Evolutionary conservation across 2,329 filamentous ascomycete genomes (phyloP).

Genomic region (Verticillium isaacii): DNA sequence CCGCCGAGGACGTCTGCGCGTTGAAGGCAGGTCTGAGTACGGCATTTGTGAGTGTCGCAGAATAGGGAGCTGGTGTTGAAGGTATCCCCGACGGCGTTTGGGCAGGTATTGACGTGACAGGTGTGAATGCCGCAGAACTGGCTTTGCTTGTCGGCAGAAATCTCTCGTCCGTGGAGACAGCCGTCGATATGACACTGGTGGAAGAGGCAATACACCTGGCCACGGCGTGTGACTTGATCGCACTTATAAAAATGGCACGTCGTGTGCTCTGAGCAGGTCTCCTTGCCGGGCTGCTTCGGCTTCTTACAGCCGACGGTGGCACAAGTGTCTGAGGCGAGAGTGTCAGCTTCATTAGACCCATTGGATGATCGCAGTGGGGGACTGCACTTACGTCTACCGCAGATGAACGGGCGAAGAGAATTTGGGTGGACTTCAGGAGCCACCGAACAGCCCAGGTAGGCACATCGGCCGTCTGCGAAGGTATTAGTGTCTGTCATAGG

Average conservation of each 20-base stretch:
- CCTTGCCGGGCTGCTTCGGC: background rate
- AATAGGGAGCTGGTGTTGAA: background rate
- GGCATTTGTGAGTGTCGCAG: background rate
- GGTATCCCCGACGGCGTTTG: background rate
- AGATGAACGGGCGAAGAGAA: background rate
- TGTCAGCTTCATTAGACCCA: too few species aligned
- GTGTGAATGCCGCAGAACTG: background rate
- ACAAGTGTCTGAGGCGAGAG: background rate
- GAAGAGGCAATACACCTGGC: background rate
- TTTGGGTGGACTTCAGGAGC: background rate
- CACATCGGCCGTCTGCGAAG: background rate
- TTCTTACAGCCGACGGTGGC: background rate
- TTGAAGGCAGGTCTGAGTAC: background rate
- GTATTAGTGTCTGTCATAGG: background rate
- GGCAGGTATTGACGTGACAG: background rate
- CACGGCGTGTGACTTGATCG: background rate
- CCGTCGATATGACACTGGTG: background rate
- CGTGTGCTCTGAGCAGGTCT: background rate
- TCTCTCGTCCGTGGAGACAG: background rate
- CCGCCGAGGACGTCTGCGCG: background rate
- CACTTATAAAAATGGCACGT: background rate
- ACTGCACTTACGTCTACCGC: background rate
- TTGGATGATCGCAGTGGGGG: too few species aligned
- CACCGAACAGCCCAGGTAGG: background rate
- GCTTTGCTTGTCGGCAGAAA: background rate